phyloP scores from a whole-genome alignment of 805 yeast genomes.

The Tetrapisispora pingtungensis region DNA sequence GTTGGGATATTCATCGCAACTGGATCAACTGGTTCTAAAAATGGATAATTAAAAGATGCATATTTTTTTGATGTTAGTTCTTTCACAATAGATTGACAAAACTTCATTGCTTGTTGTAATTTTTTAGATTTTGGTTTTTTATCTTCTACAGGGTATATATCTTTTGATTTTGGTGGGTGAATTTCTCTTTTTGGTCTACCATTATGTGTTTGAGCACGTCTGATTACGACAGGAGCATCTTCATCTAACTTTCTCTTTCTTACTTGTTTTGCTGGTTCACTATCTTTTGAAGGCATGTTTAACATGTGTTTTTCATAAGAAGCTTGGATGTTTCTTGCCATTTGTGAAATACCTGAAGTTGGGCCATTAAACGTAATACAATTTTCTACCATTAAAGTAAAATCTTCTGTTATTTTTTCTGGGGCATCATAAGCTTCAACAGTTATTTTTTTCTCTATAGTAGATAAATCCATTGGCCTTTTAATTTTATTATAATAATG shows the following conservation, averaged over 20 bases:
- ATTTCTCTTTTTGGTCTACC: constrained; percentile 93
- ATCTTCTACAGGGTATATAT: constrained; percentile 67
- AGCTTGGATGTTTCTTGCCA: constrained; percentile 86
- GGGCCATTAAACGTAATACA: constrained; percentile 81
- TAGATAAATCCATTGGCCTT: constrained; percentile 88
- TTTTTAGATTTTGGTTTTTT: constrained; percentile 75
- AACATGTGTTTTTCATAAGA: constrained; percentile 88
- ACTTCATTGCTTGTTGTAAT: constrained; percentile 79
- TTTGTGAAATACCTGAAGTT: constrained; percentile 70
- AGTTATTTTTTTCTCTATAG: constrained; percentile 72
- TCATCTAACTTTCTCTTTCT: constrained; percentile 22
- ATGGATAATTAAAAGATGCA: constrained; percentile 79
- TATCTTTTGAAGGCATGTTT: constrained; percentile 69
- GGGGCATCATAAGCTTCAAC: constrained; percentile 65
- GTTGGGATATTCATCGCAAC: constrained; percentile 88
- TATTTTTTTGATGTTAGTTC: constrained; percentile 79
- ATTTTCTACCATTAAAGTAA: constrained; percentile 74
- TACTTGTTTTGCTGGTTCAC: constrained; percentile 20
- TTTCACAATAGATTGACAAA: constrained; percentile 70
- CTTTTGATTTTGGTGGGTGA: constrained; percentile 93
- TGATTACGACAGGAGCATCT: constrained; percentile 35
- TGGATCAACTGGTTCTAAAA: constrained; percentile 89
- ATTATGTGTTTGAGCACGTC: constrained; percentile 65
- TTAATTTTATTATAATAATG: constrained; percentile 74
- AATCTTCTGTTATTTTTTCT: constrained; percentile 61